Percentiles rank a stretch among this genome's conserved stretches.
These are phyloP conservation scores for Chaetomium sp. DNA, from an alignment of 2,329 filamentous ascomycete species.

Conservation along the genomic window DNA sequence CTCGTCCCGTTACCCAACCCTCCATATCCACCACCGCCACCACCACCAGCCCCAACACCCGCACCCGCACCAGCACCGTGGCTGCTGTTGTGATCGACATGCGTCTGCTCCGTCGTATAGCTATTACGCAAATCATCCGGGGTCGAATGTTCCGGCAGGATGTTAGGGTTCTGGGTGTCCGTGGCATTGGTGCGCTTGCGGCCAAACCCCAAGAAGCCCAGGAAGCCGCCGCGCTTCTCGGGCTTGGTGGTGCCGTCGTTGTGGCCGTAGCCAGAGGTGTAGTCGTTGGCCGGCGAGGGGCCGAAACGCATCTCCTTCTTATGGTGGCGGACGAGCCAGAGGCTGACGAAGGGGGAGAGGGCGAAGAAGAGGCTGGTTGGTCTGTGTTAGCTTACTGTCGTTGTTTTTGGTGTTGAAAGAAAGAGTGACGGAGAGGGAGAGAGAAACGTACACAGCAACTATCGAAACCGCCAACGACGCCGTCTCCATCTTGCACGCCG, in stretches of 20 bases:
- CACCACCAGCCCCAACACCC: not conserved
- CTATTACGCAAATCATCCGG: constrained; percentile 18
- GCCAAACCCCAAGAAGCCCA: constrained; percentile 11
- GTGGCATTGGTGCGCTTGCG: constrained; percentile 3
- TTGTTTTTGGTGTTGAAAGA: too few species aligned
- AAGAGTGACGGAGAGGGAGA: not conserved
- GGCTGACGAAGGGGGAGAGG: constrained; percentile 23
- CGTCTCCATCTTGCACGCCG: constrained; percentile 68
- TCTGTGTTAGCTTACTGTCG: not conserved
- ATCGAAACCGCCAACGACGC: constrained; percentile 73
- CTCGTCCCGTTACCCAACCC: constrained; percentile 2
- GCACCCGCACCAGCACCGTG: too few species aligned
- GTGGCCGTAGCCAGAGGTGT: constrained; percentile 21
- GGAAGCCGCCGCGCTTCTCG: too few species aligned
- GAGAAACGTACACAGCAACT: constrained; percentile 56
- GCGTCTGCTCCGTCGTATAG: constrained; percentile 21
- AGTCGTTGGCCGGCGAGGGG: constrained; percentile 33
- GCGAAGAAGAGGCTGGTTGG: constrained; percentile 30
- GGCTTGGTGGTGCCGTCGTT: not conserved
- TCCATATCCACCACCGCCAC: constrained; percentile 12
- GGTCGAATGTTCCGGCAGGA: constrained; percentile 17
- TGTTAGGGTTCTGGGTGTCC: constrained; percentile 11
- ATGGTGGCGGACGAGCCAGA: constrained; percentile 27
- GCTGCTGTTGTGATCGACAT: constrained; percentile 11
- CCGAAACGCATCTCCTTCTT: constrained; percentile 36